These are phyloP conservation scores for Hydnomerulius pinastri DNA, from an alignment of 768 basidiomycete genomes.

Conservation along the genomic window DNA sequence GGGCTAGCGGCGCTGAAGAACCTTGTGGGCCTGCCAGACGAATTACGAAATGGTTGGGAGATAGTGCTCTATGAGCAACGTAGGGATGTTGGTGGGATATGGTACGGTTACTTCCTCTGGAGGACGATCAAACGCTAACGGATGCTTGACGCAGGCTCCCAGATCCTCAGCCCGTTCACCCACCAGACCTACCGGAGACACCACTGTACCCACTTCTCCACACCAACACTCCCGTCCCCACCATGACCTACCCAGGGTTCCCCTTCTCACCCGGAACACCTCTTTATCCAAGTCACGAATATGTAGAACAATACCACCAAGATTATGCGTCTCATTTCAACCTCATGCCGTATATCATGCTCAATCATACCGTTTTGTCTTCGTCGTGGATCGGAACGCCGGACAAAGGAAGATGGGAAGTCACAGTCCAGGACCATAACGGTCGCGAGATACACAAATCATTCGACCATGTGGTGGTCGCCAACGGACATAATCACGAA, in stretches of 20 bases:
- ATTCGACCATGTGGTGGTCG: constrained; percentile 58
- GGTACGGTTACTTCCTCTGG: constrained; percentile 33
- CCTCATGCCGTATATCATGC: constrained; percentile 39
- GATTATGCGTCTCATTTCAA: constrained; percentile 42
- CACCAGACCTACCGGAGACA: constrained; percentile 53
- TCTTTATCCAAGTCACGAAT: constrained; percentile 49
- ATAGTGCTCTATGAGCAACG: constrained; percentile 57
- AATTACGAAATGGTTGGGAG: constrained; percentile 41
- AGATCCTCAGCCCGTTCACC: constrained; percentile 32
- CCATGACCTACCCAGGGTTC: constrained; percentile 59
- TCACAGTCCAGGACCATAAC: constrained; percentile 32
- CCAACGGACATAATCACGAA: constrained; percentile 57
- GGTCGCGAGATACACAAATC: constrained; percentile 22
- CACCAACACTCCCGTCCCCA: constrained; percentile 57
- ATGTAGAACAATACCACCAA: constrained; percentile 48
- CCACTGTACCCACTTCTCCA: constrained; percentile 54
- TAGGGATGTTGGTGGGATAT: constrained; percentile 55
- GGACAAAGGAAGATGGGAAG: constrained; percentile 44
- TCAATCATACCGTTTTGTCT: constrained; percentile 45
- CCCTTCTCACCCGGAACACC: constrained; percentile 53
- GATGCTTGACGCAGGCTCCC: constrained; percentile 29
- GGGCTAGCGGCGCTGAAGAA: constrained; percentile 56
- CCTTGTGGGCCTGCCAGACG: constrained; percentile 47
- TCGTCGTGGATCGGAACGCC: constrained; percentile 46
- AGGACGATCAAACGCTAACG: background rate